Conservation (phyloP, 2,329 filamentous ascomycete genomes). For the Grosmannia huntii region DNA sequence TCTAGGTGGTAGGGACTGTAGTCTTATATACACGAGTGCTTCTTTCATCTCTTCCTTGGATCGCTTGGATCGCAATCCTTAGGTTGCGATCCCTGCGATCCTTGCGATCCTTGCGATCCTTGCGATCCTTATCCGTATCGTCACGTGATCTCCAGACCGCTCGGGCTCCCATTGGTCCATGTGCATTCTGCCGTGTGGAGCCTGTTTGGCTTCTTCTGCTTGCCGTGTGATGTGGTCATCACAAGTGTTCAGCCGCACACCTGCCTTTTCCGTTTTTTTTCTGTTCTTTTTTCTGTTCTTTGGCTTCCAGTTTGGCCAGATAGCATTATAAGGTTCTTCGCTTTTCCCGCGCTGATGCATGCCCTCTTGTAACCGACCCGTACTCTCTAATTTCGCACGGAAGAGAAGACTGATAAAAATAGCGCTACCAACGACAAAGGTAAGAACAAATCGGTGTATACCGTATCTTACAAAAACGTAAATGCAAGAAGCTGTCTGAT, state of each 20-base stretch:
- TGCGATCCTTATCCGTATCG: no score
- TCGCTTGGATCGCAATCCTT: no score
- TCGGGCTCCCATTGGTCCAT: no score
- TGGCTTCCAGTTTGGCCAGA: not conserved
- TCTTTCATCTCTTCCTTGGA: no score
- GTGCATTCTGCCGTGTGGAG: no score
- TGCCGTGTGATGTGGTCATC: no score
- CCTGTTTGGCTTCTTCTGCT: no score
- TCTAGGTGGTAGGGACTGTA: no score
- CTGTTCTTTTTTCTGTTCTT: not conserved
- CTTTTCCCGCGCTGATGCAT: not conserved
- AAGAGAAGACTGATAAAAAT: not conserved
- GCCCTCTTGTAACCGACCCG: not conserved
- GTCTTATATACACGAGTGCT: no score
- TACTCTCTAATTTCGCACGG: not conserved
- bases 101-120: no score
- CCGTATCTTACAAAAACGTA: not conserved
- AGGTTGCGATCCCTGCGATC: no score
- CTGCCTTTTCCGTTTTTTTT: not conserved
- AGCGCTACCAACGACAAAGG: not conserved
- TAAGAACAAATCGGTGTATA: not conserved
- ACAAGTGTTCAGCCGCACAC: not conserved
- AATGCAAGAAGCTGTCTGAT: not conserved
- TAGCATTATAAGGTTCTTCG: not conserved
- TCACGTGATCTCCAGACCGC: no score